Evolutionary conservation across 768 basidiomycete genomes (phyloP), one percentile per base, ranked within the genome.

Genomic region (Chalciporus piperatus): DNA sequence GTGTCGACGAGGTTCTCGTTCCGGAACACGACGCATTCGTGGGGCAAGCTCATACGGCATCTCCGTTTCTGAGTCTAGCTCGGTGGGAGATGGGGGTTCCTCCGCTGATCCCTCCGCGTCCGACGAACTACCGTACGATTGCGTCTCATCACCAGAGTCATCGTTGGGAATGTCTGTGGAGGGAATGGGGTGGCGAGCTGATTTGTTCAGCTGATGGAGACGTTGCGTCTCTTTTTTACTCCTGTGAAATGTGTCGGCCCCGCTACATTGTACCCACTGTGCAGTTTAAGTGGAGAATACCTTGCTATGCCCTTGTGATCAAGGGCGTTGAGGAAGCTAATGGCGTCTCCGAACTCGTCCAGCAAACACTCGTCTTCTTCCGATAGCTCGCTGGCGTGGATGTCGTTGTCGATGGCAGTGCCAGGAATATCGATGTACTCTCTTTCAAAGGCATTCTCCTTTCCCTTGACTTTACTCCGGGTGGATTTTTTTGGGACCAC

Each of bases 211-310:
- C 50, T 76, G 81, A 63, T 84, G 86, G 51, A 94, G 67, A 47
- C 87, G 76, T 48, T 84, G 76, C 0, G 83, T 89, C 68, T 90
- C 92, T 58, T 86, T 89, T 70, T 91, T 91, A 62, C 89, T 93
- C 82, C 90, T 95, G 53, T 27, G 52, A 27, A 32, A 41, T 47
- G 42, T 25, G 41, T 58, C 7, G 48, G 51, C 11, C 14, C 50
- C 3, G 38, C 6, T 54, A 38, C 50, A 44, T 9, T 7, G 16
- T 2, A n/a, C n/a, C 32, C 35, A 37, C 27, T 22, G 4, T 40
- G 27, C 45, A 25, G 9, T 40, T 33, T 16, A 16, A 48, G 27
- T 13, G 39, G 33, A 9, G 4, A 70, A 53, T 62, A 90, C 95
- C 87, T 79, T 55, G 89, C 76, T 51, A 98, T 88, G n/a, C 82